Base-by-base conservation (phyloP, 1,139 yeast genomes). In the Candida tropicalis region DNA sequence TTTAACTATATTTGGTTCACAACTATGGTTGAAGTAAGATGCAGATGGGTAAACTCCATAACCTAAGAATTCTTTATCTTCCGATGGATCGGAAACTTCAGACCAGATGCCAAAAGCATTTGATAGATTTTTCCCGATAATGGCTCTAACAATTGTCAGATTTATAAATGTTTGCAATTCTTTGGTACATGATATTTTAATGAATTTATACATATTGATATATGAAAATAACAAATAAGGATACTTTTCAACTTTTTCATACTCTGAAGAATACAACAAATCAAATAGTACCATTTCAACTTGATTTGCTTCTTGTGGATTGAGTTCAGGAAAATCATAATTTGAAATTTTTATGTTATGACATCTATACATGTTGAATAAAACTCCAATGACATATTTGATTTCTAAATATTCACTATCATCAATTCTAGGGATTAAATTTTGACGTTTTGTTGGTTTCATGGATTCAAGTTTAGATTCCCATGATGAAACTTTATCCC, bases 31-130 rank as follows among this genome's bases (percentile, higher is more conserved):
- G 68, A 84, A 84, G 54, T 70, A 84, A 1, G 90, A 84, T 0
- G 86, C 88, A 15, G 77, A 73, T 0, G 90, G 87, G 47, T 73
- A 81, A 2, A 84, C 72, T n/a, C 80, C 76, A 51, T 81, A 81
- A 0, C 91, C 91, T 41, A 82, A 69, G 53, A 79, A 82, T 55
- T 84, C 91, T 44, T 77, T 73, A 37, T 79, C 81, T 39, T 68
- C 77, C 11, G 64, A 52, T 50, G 68, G 57, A 38, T 57, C 53
- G 1, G 60, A 55, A 3, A 62, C 52, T 3, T 60, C 54, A 36
- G 85, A 81, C 88, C 91, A 83, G 15, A 83, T 80, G 0, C 90
- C 90, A 62, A 84, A 84, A 0, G 90, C 84, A 56, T 84, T 84
- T n/a, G 87, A 84, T 28, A 83, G 75, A 49, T 82, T 86, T 31